Percentiles rank a stretch among this genome's conserved stretches.
Conservation (phyloP, 768 basidiomycete species). For the Panus rudis region DNA sequence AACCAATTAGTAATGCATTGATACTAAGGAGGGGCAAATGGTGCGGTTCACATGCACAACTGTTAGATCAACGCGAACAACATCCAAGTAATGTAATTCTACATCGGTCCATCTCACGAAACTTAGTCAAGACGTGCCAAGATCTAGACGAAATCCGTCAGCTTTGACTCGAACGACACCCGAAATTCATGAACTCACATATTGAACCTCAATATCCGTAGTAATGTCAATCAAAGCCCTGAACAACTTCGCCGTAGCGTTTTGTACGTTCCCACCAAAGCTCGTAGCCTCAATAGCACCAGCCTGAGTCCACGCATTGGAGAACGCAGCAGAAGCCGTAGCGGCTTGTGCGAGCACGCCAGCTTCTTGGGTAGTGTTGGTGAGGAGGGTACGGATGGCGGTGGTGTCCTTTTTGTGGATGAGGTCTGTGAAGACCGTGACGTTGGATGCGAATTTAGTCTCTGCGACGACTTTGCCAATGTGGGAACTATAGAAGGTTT, state of each 20-base stretch:
- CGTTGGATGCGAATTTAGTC: slow-evolving; percentile 12
- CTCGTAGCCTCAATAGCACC: slow-evolving; percentile 5
- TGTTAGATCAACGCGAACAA: too few relatives aligned
- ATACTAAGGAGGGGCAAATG: too few relatives aligned
- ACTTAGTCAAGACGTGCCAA: too few relatives aligned
- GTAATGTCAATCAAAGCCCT: slow-evolving; percentile 10
- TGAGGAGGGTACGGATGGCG: slow-evolving; percentile 6
- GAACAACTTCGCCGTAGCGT: slow-evolving; percentile 7
- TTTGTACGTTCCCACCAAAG: background rate
- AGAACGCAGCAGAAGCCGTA: slow-evolving; percentile 10
- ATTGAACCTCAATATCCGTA: slow-evolving; percentile 12
- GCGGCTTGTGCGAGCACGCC: slow-evolving; percentile 12
- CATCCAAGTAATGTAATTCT: too few relatives aligned
- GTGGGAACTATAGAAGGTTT: slow-evolving; percentile 4
- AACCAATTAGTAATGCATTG: too few relatives aligned
- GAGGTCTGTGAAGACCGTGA: slow-evolving; percentile 8
- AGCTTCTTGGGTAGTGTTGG: slow-evolving; percentile 14
- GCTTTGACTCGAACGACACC: too few relatives aligned
- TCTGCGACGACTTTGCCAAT: slow-evolving; percentile 15
- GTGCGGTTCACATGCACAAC: too few relatives aligned
- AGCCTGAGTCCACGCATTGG: slow-evolving; percentile 4
- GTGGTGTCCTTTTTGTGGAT: slow-evolving; percentile 8
- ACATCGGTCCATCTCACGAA: too few relatives aligned
- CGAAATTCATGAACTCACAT: too few relatives aligned
- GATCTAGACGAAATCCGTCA: too few relatives aligned